Base-by-base conservation (phyloP, 2,329 filamentous ascomycete genomes). In the Aspergillus sp. region DNA sequence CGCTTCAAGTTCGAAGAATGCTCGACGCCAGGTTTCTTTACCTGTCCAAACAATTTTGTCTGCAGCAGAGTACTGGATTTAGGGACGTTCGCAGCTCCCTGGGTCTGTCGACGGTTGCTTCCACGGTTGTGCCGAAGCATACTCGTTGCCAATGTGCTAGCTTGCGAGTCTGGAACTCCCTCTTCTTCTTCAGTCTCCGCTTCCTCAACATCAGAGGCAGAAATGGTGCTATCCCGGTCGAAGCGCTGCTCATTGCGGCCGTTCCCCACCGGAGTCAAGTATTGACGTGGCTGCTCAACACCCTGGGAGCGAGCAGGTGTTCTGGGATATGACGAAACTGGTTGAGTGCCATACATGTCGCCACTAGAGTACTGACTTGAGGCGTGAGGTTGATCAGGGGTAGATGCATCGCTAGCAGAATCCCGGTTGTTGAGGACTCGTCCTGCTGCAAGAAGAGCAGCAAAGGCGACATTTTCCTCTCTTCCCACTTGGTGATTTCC, bases 211-310 rank as follows among this genome's bases (percentile, higher is more conserved):
- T 80, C 78, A 1, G 77, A 78, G 19, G 80, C 83, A 1, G 88
- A 93, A 42, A 93, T 89, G 1, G 88, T 94, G 69, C 86, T 91
- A 64, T 94, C 88, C 49, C 87, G 81, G 64, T 88, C 89, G 65
- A 19, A 19, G 19, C 82, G 55, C 56, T 62, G 58, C 38, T 74
- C 72, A 19, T 75, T 73, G 3, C 70, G 70, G 9, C 51, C 73
- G 62, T 86, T 71, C 55, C 55, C 61, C 4, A 77, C 73, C 0
- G 83, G 80, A 42, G 83, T 81, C 43, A 82, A 72, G 56, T 85
- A 75, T 3, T 72, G 74, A 10, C 70, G 67, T 42, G 75, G 73
- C 36, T 73, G 70, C 35, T 72, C 74, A 32, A 68, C 66, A 8
- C 72, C 68, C 43, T 78, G 76, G 39, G 73, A 65, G 9, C 80